Evolutionary conservation across 2,329 filamentous ascomycete species (phyloP).

Genomic region (Aspergillus fumigatiaffinis): DNA sequence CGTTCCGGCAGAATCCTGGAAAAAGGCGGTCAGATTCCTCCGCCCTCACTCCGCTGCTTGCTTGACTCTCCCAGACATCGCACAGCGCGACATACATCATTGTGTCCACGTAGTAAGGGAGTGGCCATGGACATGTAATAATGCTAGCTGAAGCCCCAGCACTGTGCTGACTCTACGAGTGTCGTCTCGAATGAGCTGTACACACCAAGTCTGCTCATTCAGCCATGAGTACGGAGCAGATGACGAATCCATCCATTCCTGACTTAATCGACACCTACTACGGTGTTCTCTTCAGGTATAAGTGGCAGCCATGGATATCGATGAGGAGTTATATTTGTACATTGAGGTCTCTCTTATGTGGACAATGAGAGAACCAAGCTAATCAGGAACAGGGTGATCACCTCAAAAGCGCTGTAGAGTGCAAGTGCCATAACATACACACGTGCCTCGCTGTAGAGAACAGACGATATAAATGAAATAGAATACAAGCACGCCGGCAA

Average conservation of each 20-base stretch:
- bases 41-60: neutral
- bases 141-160: neutral
- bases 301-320: neutral
- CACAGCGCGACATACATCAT: neutral
- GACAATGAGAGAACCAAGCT: neutral
- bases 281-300: neutral
- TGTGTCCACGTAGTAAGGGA: neutral
- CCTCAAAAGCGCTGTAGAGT: neutral
- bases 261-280: neutral
- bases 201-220: neutral
- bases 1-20: conserved; percentile 12
- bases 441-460: conserved; percentile 9
- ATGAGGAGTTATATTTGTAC: neutral
- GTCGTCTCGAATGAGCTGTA: neutral
- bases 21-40: conserved; percentile 1
- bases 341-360: neutral
- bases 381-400: neutral
- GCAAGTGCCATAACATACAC: conserved; percentile 15
- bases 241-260: neutral
- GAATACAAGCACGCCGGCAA: conserved; percentile 11
- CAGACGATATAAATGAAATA: conserved; percentile 7
- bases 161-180: neutral
- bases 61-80: neutral
- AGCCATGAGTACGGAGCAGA: neutral
- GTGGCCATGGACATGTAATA: neutral